Evolutionary conservation across 352 stramenopile species (phyloP).

Genomic region (Globisporangium nodosum): DNA sequence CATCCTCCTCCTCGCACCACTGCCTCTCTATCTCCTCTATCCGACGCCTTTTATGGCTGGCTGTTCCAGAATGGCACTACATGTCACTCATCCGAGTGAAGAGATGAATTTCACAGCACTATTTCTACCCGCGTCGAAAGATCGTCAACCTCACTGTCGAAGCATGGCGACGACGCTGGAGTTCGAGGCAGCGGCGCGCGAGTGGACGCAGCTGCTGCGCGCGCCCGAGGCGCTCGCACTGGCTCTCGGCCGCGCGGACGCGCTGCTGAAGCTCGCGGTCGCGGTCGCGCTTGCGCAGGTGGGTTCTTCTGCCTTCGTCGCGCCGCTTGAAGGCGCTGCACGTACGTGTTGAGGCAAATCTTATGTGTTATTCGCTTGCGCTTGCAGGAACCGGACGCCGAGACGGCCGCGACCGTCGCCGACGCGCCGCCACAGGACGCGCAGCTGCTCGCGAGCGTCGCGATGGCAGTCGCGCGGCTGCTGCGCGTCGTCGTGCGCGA

Average conservation of each 20-base stretch:
- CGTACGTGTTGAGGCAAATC: neutral
- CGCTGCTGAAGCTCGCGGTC: constrained; percentile 26
- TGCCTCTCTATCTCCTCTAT: neutral
- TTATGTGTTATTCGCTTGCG: too few relatives aligned
- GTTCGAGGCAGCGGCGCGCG: constrained; percentile 25
- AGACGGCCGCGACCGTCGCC: neutral
- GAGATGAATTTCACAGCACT: too few relatives aligned
- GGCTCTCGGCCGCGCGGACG: constrained; percentile 15
- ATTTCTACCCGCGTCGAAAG: too few relatives aligned
- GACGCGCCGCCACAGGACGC: constrained; percentile 23
- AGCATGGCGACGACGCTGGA: constrained; percentile 7
- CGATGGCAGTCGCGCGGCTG: constrained; percentile 31
- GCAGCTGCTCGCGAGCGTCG: constrained; percentile 30
- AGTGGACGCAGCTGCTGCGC: constrained; percentile 40
- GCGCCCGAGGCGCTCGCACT: constrained; percentile 20
- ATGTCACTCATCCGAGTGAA: neutral
- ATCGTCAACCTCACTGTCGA: too few relatives aligned
- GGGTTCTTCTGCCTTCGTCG: neutral
- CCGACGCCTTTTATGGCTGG: neutral
- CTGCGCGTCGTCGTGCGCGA: constrained; percentile 40
- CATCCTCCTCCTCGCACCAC: constrained; percentile 34
- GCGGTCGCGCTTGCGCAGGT: constrained; percentile 20
- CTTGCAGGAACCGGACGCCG: neutral
- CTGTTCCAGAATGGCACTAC: neutral
- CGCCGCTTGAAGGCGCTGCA: too few relatives aligned